These are phyloP conservation scores for Albophoma yamanashiensis DNA, from an alignment of 2,329 filamentous ascomycete species.

Conservation along the genomic window DNA sequence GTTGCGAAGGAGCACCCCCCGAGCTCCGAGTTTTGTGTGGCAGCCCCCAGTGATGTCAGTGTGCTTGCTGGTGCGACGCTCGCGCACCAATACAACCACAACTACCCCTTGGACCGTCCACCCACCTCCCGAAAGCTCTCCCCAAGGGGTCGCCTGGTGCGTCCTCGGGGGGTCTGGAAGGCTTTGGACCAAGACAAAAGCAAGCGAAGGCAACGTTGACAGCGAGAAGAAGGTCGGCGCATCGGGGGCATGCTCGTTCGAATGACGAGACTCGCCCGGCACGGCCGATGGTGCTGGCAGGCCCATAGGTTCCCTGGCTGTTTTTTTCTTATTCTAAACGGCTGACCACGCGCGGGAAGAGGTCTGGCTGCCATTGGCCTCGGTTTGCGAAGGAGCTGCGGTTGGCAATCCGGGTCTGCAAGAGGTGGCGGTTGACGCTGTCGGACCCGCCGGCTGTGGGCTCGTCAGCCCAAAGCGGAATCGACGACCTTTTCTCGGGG, in stretches of 20 bases:
- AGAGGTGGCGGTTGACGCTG: constrained; percentile 2
- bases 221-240: background rate
- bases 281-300: background rate
- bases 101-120: background rate
- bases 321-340: background rate
- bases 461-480: constrained; percentile 2
- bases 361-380: constrained; percentile 1
- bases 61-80: constrained; percentile 4
- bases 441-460: constrained; percentile 4
- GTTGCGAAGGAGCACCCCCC: background rate
- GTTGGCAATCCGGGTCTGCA: background rate
- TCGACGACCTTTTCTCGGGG: background rate
- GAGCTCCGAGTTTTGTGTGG: background rate
- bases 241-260: background rate
- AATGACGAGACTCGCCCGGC: background rate
- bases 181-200: background rate
- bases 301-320: background rate
- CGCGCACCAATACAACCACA: background rate
- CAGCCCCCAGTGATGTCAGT: constrained; percentile 6
- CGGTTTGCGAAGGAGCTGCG: background rate
- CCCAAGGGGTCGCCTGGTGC: background rate
- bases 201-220: background rate
- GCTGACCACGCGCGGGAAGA: constrained; percentile 1
- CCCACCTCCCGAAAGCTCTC: background rate
- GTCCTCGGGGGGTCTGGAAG: background rate